Evolutionary conservation across 2,329 filamentous ascomycete species (phyloP).

Genomic region (Fusarium vanettenii): DNA sequence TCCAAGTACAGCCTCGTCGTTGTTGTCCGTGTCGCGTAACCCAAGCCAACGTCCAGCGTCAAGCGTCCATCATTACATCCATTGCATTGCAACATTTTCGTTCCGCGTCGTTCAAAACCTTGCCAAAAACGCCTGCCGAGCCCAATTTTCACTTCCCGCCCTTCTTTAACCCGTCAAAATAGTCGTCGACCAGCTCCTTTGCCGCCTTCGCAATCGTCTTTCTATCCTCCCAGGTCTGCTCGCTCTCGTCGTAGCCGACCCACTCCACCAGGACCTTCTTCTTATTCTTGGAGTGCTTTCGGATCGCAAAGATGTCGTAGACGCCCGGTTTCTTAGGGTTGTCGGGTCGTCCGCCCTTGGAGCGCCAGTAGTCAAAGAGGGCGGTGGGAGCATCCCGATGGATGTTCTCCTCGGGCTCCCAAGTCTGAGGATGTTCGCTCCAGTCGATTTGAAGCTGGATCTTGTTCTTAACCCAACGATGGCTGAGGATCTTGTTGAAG

Average conservation of each 20-base stretch:
- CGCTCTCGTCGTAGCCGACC: conserved; percentile 47
- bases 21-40: conserved; percentile 4
- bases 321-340: conserved; percentile 47
- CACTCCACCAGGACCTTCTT: conserved; percentile 50
- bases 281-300: conserved; percentile 45
- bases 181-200: conserved; percentile 42
- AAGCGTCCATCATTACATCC: not conserved
- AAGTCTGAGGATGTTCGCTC: conserved; percentile 45
- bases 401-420: conserved; percentile 49
- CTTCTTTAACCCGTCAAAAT: conserved; percentile 33
- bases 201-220: conserved; percentile 43
- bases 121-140: not conserved
- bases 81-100: not conserved
- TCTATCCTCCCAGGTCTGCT: conserved; percentile 47
- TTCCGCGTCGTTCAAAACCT: not conserved
- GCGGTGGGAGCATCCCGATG: conserved; percentile 47
- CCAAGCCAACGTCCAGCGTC: conserved; percentile 5
- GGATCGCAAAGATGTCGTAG: conserved; percentile 49
- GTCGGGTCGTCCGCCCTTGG: conserved; percentile 45
- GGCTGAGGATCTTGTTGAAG: conserved; percentile 38
- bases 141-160: conserved; percentile 6
- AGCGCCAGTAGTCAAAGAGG: conserved; percentile 50
- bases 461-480: conserved; percentile 46
- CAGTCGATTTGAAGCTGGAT: conserved; percentile 49
- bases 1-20: conserved; percentile 9